Evolutionary conservation across 768 basidiomycete genomes (phyloP).

Genomic region (Russula sp.): DNA sequence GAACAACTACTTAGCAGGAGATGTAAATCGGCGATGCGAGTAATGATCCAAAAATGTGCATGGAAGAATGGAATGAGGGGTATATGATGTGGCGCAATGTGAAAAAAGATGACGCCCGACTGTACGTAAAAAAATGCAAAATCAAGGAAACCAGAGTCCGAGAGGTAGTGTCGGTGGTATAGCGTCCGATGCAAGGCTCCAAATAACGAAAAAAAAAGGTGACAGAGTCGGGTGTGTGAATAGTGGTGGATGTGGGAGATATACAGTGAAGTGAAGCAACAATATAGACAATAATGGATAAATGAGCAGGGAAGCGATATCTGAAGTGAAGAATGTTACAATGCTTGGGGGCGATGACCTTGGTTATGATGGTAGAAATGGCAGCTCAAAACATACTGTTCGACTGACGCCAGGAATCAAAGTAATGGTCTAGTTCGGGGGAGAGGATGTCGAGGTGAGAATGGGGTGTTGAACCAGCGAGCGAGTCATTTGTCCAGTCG

Average conservation of each 20-base stretch:
- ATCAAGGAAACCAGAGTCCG: not conserved
- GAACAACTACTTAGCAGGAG: not conserved
- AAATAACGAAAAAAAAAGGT: not conserved
- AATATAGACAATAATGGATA: not conserved
- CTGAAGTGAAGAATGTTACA: not conserved
- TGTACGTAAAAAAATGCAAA: not conserved
- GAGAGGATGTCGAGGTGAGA: not conserved
- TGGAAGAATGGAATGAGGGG: constrained; percentile 5
- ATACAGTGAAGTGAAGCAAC: not conserved
- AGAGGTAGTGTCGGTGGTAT: not conserved
- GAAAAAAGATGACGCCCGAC: not conserved
- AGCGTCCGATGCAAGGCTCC: not conserved
- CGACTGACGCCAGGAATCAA: not conserved
- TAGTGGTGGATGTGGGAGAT: not conserved
- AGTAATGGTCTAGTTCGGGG: not conserved
- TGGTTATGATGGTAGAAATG: not conserved
- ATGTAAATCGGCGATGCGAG: not conserved
- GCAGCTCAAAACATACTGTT: not conserved
- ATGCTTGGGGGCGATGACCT: not conserved
- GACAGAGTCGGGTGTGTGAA: not conserved
- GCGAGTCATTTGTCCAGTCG: not conserved
- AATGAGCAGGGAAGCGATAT: not conserved
- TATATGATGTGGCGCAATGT: not conserved
- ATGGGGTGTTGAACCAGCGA: not conserved
- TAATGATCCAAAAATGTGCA: not conserved